A percentile compares a stretch with the other conserved stretches of the same genome.
Conservation (phyloP, 306 rosid genomes). For the Lithocarpus polystachyus region DNA sequence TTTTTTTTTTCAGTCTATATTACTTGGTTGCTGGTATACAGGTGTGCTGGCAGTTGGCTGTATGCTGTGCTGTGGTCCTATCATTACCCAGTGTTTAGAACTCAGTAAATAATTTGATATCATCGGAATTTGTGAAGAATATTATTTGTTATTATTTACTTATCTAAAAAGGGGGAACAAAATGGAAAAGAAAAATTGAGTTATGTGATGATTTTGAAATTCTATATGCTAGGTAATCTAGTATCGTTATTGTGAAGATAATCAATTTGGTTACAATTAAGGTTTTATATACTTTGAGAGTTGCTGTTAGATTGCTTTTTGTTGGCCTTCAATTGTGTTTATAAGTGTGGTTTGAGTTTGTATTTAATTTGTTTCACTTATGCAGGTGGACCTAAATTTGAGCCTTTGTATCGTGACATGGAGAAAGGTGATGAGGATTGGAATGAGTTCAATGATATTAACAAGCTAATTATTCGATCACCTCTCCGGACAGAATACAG, state of each 20-base stretch:
- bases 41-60: neutral
- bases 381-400: conserved; percentile 97
- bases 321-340: neutral
- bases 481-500: conserved; percentile 98
- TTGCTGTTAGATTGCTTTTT: neutral
- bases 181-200: too few relatives aligned
- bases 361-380: neutral
- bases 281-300: neutral
- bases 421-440: conserved; percentile 99
- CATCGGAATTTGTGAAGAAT: too few relatives aligned
- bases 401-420: conserved; percentile 98
- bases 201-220: too few relatives aligned
- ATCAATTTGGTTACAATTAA: neutral
- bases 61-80: neutral
- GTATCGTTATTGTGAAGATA: too few relatives aligned
- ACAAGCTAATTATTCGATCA: conserved; percentile 96
- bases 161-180: too few relatives aligned
- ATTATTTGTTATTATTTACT: too few relatives aligned
- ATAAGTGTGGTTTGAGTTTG: neutral
- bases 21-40: neutral
- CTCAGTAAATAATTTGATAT: neutral
- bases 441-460: conserved; percentile 99
- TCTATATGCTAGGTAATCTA: too few relatives aligned
- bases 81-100: neutral
- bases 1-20: neutral